phyloP scores from a whole-genome alignment of 345 rosid species.

The Citrus hindsii region DNA sequence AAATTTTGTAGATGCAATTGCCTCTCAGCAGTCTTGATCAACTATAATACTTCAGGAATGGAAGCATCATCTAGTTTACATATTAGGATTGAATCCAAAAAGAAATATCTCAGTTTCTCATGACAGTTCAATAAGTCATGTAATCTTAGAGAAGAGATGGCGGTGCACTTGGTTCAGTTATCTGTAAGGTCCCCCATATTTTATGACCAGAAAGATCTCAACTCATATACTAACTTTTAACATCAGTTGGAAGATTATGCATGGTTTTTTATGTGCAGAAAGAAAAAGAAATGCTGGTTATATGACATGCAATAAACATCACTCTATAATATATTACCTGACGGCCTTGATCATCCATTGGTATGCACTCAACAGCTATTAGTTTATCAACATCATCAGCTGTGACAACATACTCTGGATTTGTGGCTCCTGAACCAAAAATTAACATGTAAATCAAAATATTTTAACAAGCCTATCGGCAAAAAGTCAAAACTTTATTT shows the following conservation, averaged over 20 bases:
- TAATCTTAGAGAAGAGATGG: not conserved
- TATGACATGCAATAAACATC: not conserved
- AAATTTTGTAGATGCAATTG: not conserved
- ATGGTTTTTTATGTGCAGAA: not conserved
- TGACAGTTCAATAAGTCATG: not conserved
- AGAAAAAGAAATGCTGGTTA: slow-evolving; percentile 5
- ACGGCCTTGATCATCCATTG: slow-evolving; percentile 94
- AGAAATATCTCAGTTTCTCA: not conserved
- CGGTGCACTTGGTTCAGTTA: not conserved
- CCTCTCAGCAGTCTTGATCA: not conserved
- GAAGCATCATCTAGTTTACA: not conserved
- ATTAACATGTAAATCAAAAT: not conserved
- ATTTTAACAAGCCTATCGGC: not conserved
- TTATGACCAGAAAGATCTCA: not conserved
- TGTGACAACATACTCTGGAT: slow-evolving; percentile 93
- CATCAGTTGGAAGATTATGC: not conserved
- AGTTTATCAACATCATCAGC: slow-evolving; percentile 97
- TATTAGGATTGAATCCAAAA: not conserved
- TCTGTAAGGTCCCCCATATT: not conserved
- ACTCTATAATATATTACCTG: slow-evolving; percentile 49
- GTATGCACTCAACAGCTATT: slow-evolving; percentile 98
- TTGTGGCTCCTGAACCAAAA: slow-evolving; percentile 73
- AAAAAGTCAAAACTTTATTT: slow-evolving; percentile 2
- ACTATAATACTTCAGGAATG: not conserved
- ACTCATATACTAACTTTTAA: not conserved